Evolutionary conservation across 768 basidiomycete genomes (phyloP).

Genomic region (Suillus subluteus): DNA sequence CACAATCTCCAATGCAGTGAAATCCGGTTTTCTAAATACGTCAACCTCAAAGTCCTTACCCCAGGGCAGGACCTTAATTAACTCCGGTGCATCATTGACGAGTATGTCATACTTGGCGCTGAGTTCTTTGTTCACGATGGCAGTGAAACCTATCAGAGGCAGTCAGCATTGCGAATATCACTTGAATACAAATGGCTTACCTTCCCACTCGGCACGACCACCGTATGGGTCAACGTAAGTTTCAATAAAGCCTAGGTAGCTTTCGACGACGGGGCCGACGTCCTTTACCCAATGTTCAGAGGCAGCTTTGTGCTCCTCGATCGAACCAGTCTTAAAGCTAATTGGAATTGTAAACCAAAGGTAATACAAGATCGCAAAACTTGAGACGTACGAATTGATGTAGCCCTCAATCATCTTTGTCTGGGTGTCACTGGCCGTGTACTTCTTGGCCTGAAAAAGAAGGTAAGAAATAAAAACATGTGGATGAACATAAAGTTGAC

Average conservation of each 20-base stretch:
- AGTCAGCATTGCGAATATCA: background rate
- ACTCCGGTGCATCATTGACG: constrained; percentile 73
- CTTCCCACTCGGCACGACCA: constrained; percentile 93
- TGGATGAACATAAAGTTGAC: background rate
- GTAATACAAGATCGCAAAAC: background rate
- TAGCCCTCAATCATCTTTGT: constrained; percentile 75
- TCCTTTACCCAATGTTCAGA: constrained; percentile 87
- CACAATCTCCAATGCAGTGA: constrained; percentile 82
- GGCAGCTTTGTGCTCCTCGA: constrained; percentile 78
- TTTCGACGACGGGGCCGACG: constrained; percentile 84
- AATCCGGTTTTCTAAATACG: constrained; percentile 84
- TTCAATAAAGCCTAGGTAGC: constrained; percentile 86
- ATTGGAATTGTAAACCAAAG: background rate
- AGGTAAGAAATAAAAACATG: background rate
- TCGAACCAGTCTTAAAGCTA: constrained; percentile 75
- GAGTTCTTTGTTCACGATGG: constrained; percentile 83
- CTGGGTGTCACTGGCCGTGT: constrained; percentile 75
- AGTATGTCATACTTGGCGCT: constrained; percentile 81
- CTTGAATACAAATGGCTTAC: constrained; percentile 35
- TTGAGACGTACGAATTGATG: constrained; percentile 64
- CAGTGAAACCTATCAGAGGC: constrained; percentile 70
- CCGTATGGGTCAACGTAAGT: constrained; percentile 91
- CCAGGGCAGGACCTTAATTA: constrained; percentile 86
- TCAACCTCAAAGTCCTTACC: constrained; percentile 70
- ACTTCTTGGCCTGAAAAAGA: constrained; percentile 63